Base-by-base conservation (phyloP, 1,139 yeast genomes). In the Hyphopichia burtonii region DNA sequence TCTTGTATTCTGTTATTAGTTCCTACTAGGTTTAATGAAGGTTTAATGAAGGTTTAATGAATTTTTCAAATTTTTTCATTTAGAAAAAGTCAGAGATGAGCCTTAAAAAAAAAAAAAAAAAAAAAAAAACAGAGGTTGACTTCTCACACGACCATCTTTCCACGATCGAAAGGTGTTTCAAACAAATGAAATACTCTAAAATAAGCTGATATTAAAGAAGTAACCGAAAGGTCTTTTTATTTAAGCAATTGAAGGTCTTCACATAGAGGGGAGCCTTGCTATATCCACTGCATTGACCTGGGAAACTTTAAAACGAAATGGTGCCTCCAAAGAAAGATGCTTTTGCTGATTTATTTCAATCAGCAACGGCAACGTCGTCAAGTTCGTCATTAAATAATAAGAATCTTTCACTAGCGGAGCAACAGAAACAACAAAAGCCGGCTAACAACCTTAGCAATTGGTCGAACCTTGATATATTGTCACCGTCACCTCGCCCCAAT, bases 261-360 rank as follows among this genome's bases (percentile, higher is more conserved):
- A 20, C 8, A 20, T 6, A 8, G 23, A 20, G 8, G 5, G 5
- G 5, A 20, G 23, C 23, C 8, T 20, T 6, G 5, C 23, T n/a
- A n/a, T n/a, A n/a, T n/a, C n/a, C n/a, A n/a, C n/a, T n/a, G n/a
- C n/a, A n/a, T n/a, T n/a, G n/a, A n/a, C n/a, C 23, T 22, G 8
- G 9, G 23, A 22, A 22, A 7, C 23, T 22, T 22, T 8, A 25
- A 8, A 5, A 8, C 31, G 4, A 17, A 16, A 57, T 55, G 51
- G 44, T 38, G n/a, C 74, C 75, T 16, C 73, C 74, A 5, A 68
- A 70, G 54, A 69, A 69, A 49, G 78, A 73, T 58, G 77, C 73
- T 9, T 73, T 73, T 60, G 75, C 78, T 3, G 77, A 72, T 49
- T 63, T 73, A 36, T 72, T 73, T 46, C 72, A 55, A 51, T 59